A percentile compares a stretch with the other conserved stretches of the same genome.
Conservation (phyloP, 1,284 basidiomycete species). For the Xerocomus minutiporus region DNA sequence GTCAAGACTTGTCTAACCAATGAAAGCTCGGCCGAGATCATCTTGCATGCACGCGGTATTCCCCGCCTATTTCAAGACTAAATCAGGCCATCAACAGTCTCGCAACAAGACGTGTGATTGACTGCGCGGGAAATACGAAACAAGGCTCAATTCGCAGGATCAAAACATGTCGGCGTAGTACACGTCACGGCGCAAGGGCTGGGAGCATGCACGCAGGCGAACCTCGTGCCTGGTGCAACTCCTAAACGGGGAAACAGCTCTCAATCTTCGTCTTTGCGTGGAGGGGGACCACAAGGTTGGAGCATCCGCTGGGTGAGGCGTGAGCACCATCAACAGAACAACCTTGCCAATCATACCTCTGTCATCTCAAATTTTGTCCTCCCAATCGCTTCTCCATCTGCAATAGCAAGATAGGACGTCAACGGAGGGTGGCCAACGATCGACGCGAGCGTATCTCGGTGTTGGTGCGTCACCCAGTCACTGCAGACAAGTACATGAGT, state of each 20-base stretch:
- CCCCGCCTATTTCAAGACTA: too few species aligned
- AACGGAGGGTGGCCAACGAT: constrained; percentile 90
- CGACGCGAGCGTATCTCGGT: constrained; percentile 88
- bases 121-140: not conserved
- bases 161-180: not conserved
- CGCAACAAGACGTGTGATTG: too few species aligned
- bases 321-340: constrained; percentile 4
- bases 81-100: too few species aligned
- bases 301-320: constrained; percentile 74
- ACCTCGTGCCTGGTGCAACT: too few species aligned
- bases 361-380: constrained; percentile 93
- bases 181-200: not conserved
- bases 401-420: constrained; percentile 83
- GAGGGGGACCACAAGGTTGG: constrained; percentile 96
- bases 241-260: not conserved
- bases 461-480: constrained; percentile 97
- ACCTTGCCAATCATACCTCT: constrained; percentile 57
- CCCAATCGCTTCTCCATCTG: constrained; percentile 89
- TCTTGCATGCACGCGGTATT: too few species aligned
- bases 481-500: constrained; percentile 40
- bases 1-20: too few species aligned
- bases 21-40: too few species aligned
- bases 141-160: not conserved
- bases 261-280: constrained; percentile 83
- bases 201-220: too few species aligned